Evolutionary conservation across 495 filamentous ascomycete species (phyloP).

Genomic region (Tuber microsphaerosporum): DNA sequence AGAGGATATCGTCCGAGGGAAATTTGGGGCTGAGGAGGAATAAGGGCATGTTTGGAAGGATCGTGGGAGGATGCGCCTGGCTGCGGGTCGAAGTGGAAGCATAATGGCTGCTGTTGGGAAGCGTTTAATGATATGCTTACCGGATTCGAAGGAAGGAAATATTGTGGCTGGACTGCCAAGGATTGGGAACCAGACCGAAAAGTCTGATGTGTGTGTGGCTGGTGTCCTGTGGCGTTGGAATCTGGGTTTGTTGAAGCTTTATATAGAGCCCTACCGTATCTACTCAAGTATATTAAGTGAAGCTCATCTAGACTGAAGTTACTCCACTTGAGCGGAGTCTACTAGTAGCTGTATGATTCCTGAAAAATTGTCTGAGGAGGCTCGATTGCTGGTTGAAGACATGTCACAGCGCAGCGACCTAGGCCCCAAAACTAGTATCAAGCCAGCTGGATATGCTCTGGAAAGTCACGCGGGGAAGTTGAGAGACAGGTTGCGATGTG

Average conservation of each 20-base stretch:
- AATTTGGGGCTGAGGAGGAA: constrained; percentile 10
- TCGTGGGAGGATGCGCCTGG: constrained; percentile 17
- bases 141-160: constrained; percentile 1
- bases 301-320: background rate
- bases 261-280: no score
- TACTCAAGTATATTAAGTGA: background rate
- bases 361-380: background rate
- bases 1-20: constrained; percentile 33
- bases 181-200: constrained; percentile 14
- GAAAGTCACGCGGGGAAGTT: no score
- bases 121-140: constrained; percentile 2
- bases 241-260: background rate
- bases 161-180: constrained; percentile 17
- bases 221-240: background rate
- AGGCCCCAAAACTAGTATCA: background rate
- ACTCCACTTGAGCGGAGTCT: no score
- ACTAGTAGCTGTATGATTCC: background rate
- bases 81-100: constrained; percentile 20
- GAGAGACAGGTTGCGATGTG: no score
- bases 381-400: background rate
- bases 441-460: background rate
- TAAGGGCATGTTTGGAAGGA: constrained; percentile 11
- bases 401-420: background rate
- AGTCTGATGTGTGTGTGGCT: background rate
- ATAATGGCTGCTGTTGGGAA: constrained; percentile 18